These are phyloP conservation scores for Coemansia sp. DNA, from an alignment of 192 early-diverging fungal genomes.

Conservation along the genomic window DNA sequence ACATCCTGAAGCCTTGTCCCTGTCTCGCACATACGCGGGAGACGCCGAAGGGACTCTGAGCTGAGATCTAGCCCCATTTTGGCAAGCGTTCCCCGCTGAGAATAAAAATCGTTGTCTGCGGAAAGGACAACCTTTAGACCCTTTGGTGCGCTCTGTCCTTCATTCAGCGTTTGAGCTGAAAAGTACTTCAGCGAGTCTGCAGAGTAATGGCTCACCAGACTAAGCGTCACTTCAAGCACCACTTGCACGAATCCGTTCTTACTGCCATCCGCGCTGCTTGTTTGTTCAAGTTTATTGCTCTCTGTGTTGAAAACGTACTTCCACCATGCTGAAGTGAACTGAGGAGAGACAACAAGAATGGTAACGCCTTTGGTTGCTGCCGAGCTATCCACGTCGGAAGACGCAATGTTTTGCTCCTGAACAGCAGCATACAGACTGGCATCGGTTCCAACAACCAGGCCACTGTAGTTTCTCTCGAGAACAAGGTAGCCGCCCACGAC, in stretches of 20 bases:
- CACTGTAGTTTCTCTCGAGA: slow-evolving; percentile 73
- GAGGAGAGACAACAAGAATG: slow-evolving; percentile 73
- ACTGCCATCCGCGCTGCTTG: slow-evolving; percentile 28
- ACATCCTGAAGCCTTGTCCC: slow-evolving; percentile 66
- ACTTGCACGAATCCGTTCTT: slow-evolving; percentile 46
- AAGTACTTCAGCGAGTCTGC: slow-evolving; percentile 12
- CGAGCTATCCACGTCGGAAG: neutral
- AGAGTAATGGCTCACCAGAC: slow-evolving; percentile 19
- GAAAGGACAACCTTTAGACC: slow-evolving; percentile 76
- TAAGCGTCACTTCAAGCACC: slow-evolving; percentile 39
- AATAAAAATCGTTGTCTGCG: slow-evolving; percentile 99
- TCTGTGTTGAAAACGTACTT: slow-evolving; percentile 55
- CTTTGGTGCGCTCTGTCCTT: neutral
- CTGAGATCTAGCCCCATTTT: slow-evolving; percentile 54
- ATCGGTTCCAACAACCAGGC: slow-evolving; percentile 81
- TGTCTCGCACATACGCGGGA: slow-evolving; percentile 66
- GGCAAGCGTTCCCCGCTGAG: slow-evolving; percentile 75
- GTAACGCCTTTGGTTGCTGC: slow-evolving; percentile 2
- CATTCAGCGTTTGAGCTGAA: neutral
- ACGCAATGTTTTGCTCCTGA: slow-evolving; percentile 19
- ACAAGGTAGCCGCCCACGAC: slow-evolving; percentile 93
- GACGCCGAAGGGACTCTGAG: slow-evolving; percentile 56
- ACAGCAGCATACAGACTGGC: slow-evolving; percentile 84
- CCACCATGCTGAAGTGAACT: slow-evolving; percentile 86
- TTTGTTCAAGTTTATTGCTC: slow-evolving; percentile 23